These are phyloP conservation scores for Cordyceps farinosa DNA, from an alignment of 2,329 filamentous ascomycete genomes.

Conservation along the genomic window DNA sequence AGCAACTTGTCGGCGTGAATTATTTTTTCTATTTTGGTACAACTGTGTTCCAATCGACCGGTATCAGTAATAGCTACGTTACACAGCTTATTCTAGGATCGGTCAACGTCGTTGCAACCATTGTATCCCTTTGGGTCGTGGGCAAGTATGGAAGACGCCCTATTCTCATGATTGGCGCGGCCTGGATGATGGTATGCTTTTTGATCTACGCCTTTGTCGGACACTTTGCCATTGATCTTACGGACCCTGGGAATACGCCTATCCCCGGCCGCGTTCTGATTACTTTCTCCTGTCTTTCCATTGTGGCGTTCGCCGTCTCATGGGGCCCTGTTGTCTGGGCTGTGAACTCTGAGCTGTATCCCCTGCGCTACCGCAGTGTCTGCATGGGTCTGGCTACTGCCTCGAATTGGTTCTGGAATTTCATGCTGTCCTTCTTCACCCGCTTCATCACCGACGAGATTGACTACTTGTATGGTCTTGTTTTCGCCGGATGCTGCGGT, in stretches of 20 bases:
- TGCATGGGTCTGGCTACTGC: constrained; percentile 56
- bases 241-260: constrained; percentile 42
- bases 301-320: constrained; percentile 62
- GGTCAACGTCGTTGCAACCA: constrained; percentile 65
- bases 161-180: constrained; percentile 59
- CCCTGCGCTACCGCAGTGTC: constrained; percentile 50
- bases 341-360: constrained; percentile 62
- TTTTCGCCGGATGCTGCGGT: constrained; percentile 66
- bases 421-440: constrained; percentile 55
- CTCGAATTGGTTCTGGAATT: constrained; percentile 65
- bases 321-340: constrained; percentile 70
- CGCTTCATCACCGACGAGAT: constrained; percentile 70
- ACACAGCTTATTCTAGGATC: constrained; percentile 65
- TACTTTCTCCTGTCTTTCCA: constrained; percentile 66
- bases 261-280: constrained; percentile 58
- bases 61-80: constrained; percentile 61
- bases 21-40: constrained; percentile 67
- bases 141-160: constrained; percentile 62
- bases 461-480: constrained; percentile 66
- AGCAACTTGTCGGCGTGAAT: constrained; percentile 66
- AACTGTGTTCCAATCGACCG: constrained; percentile 63
- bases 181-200: constrained; percentile 57
- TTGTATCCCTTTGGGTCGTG: constrained; percentile 62
- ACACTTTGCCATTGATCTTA: constrained; percentile 40
- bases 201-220: constrained; percentile 49